These are phyloP conservation scores for Fusarium brevicatenulatum DNA, from an alignment of 2,329 filamentous ascomycete genomes.

Conservation along the genomic window DNA sequence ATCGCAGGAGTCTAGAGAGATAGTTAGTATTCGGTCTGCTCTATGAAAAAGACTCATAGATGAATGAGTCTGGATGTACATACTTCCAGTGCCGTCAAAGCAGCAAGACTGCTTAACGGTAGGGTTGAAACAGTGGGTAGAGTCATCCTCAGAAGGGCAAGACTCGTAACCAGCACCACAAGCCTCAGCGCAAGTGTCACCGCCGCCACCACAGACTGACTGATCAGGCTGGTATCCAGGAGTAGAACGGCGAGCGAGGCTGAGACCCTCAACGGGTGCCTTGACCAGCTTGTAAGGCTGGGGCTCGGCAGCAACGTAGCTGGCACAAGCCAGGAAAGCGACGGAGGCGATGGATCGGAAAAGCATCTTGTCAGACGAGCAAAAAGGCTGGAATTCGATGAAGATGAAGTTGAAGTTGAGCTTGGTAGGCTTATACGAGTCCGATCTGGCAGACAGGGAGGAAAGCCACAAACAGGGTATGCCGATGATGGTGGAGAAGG, in stretches of 20 bases:
- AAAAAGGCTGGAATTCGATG: conserved; percentile 1
- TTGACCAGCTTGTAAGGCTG: conserved; percentile 53
- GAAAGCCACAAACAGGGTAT: conserved; percentile 39
- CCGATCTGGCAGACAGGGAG: conserved; percentile 33
- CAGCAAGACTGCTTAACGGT: conserved; percentile 65
- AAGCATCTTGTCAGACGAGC: conserved; percentile 47
- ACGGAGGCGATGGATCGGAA: conserved; percentile 48
- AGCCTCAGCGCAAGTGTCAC: conserved; percentile 64
- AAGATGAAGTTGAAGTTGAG: conserved; percentile 7
- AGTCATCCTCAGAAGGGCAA: conserved; percentile 60
- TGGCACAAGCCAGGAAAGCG: conserved; percentile 51
- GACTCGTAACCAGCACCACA: conserved; percentile 62
- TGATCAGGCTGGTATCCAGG: conserved; percentile 61
- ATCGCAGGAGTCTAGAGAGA: conserved; percentile 65
- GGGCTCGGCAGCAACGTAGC: conserved; percentile 45
- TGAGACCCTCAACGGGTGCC: conserved; percentile 52
- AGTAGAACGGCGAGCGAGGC: conserved; percentile 56
- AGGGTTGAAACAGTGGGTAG: conserved; percentile 69
- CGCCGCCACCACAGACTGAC: conserved; percentile 57
- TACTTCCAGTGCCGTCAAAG: conserved; percentile 65
- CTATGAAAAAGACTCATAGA: background rate
- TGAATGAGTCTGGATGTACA: conserved; percentile 42
- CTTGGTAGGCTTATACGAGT: conserved; percentile 21
- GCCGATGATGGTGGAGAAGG: conserved; percentile 27
- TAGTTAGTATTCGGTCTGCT: conserved; percentile 20